phyloP scores from a whole-genome alignment of 140 eudicot species.

The Senecio squalidus region DNA sequence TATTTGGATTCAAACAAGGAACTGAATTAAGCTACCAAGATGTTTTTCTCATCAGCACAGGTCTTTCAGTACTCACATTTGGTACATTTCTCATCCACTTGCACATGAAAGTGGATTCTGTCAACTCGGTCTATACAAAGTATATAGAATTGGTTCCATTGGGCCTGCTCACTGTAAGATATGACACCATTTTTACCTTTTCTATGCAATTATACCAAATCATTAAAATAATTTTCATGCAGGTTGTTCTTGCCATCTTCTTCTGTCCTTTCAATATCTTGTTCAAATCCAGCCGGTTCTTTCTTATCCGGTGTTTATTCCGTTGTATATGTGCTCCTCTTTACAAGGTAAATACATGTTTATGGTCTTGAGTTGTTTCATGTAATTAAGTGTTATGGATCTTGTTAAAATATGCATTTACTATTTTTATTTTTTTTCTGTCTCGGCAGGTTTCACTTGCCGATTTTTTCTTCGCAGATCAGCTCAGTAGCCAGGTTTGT shows the following conservation, averaged over 20 bases:
- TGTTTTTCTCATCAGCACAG: conserved; percentile 64
- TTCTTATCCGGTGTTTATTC: conserved; percentile 40
- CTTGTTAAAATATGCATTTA: conserved; percentile 1
- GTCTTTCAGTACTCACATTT: conserved; percentile 66
- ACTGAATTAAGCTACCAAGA: conserved; percentile 71
- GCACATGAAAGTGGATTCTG: conserved; percentile 59
- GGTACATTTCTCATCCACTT: conserved; percentile 62
- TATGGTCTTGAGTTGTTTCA: no score
- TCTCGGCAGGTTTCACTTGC: conserved; percentile 63
- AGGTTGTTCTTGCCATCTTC: conserved; percentile 52
- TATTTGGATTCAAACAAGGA: conserved; percentile 76
- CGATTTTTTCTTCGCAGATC: conserved; percentile 90
- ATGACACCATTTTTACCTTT: neutral
- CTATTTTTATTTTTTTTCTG: neutral
- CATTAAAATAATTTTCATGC: conserved; percentile 18
- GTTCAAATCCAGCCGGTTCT: conserved; percentile 73
- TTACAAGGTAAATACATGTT: conserved; percentile 48
- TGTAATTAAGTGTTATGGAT: no score
- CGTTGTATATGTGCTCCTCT: conserved; percentile 85
- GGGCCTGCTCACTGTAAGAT: conserved; percentile 55
- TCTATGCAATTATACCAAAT: neutral
- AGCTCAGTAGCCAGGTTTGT: conserved; percentile 77
- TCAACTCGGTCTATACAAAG: conserved; percentile 22
- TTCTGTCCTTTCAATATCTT: conserved; percentile 72
- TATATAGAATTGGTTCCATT: conserved; percentile 56